Percentiles rank a stretch among this genome's conserved stretches.
phyloP scores from a whole-genome alignment of 2,329 filamentous ascomycete species.

The Penicillium sp. region DNA sequence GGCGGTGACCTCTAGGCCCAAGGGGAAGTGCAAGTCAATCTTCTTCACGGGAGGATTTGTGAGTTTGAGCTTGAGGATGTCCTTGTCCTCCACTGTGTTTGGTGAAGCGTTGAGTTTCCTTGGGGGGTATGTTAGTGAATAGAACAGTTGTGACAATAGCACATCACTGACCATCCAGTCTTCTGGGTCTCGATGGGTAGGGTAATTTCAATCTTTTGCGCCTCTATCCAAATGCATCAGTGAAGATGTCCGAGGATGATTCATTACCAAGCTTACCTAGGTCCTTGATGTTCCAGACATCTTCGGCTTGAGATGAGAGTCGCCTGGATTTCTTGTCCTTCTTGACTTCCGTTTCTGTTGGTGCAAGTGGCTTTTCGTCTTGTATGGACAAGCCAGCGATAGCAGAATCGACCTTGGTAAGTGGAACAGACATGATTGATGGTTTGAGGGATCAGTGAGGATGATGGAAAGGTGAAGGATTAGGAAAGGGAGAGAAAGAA shows the following conservation, averaged over 20 bases:
- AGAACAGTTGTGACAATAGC: not conserved
- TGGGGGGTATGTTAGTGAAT: slow-evolving; percentile 1
- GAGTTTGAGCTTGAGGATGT: slow-evolving; percentile 78
- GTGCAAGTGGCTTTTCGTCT: slow-evolving; percentile 54
- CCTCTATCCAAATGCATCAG: slow-evolving; percentile 21
- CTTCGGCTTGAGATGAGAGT: slow-evolving; percentile 70
- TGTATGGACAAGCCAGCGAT: slow-evolving; percentile 74
- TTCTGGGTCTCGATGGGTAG: slow-evolving; percentile 39
- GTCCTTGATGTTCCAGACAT: slow-evolving; percentile 80
- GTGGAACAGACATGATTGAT: slow-evolving; percentile 60
- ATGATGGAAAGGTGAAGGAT: slow-evolving; percentile 14
- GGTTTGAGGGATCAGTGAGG: slow-evolving; percentile 4
- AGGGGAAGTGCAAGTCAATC: slow-evolving; percentile 88
- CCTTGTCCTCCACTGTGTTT: slow-evolving; percentile 74
- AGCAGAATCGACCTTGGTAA: slow-evolving; percentile 90
- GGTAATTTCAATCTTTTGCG: slow-evolving; percentile 32
- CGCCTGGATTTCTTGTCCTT: slow-evolving; percentile 61
- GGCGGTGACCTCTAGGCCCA: slow-evolving; percentile 83
- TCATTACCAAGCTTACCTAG: slow-evolving; percentile 62
- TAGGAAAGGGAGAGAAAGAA: slow-evolving; percentile 10
- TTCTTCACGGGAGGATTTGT: slow-evolving; percentile 84
- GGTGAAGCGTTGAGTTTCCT: slow-evolving; percentile 96
- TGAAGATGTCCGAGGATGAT: not conserved
- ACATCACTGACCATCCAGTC: slow-evolving; percentile 32
- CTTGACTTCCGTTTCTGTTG: slow-evolving; percentile 27